A percentile compares a stretch with the other conserved stretches of the same genome.
phyloP scores from a whole-genome alignment of 352 stramenopile genomes.

The Phytophthora pluvialis region DNA sequence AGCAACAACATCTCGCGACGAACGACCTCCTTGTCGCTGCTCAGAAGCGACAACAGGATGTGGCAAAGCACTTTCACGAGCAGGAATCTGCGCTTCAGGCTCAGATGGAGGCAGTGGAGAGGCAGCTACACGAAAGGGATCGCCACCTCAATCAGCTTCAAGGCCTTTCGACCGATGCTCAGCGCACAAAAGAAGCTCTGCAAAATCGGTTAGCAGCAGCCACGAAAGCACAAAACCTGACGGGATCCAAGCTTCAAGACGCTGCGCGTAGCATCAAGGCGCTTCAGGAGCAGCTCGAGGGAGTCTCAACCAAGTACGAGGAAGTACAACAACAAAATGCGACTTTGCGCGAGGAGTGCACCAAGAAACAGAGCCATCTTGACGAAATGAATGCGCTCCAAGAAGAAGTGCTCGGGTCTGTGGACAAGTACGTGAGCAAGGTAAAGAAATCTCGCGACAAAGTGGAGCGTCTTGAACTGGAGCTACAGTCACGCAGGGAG shows the following conservation, averaged over 20 bases:
- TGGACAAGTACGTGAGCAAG: constrained; percentile 53
- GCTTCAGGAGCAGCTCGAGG: constrained; percentile 24
- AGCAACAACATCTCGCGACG: constrained; percentile 27
- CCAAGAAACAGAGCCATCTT: constrained; percentile 42
- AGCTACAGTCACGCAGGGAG: constrained; percentile 24
- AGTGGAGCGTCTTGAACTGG: constrained; percentile 34
- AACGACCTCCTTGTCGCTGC: constrained; percentile 25
- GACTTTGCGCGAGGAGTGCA: constrained; percentile 26
- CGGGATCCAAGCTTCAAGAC: constrained; percentile 36
- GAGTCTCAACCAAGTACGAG: constrained; percentile 25
- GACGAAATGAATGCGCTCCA: constrained; percentile 73
- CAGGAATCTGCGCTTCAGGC: constrained; percentile 36
- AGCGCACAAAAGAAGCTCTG: constrained; percentile 30
- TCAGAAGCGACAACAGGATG: constrained; percentile 29
- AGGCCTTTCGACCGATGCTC: constrained; percentile 11
- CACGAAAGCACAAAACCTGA: constrained; percentile 36
- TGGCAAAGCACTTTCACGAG: constrained; percentile 28
- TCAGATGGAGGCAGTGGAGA: constrained; percentile 39
- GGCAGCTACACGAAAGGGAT: constrained; percentile 38
- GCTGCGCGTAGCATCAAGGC: constrained; percentile 21
- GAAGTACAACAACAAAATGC: constrained; percentile 17
- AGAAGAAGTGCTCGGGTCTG: constrained; percentile 65
- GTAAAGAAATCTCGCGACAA: constrained; percentile 38
- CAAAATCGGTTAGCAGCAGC: constrained; percentile 24
- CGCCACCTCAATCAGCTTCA: constrained; percentile 23